Percentiles rank a stretch among this genome's conserved stretches.
These are phyloP conservation scores for Monosporascus cannonballus DNA, from an alignment of 2,329 filamentous ascomycete genomes.

Conservation along the genomic window DNA sequence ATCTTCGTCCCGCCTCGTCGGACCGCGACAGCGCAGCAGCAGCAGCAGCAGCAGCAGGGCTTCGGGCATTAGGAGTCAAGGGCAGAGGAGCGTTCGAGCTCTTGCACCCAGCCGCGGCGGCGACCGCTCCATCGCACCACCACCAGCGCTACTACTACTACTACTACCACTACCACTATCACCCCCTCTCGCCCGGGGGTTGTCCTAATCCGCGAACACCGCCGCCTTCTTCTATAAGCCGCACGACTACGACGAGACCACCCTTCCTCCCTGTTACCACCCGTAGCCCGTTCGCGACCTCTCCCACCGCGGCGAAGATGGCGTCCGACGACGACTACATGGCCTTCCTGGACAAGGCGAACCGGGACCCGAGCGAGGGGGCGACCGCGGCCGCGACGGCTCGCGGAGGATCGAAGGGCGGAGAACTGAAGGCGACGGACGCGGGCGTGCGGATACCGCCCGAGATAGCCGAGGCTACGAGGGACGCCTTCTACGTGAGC, in stretches of 20 bases:
- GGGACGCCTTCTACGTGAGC: slow-evolving; percentile 64
- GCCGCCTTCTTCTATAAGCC: neutral
- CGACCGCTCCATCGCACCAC: too few relatives aligned
- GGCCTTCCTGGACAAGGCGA: slow-evolving; percentile 81
- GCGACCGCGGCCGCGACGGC: slow-evolving; percentile 24
- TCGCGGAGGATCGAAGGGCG: slow-evolving; percentile 23
- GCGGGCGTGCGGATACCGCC: slow-evolving; percentile 54
- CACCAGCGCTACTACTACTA: too few relatives aligned
- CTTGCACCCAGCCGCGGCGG: too few relatives aligned
- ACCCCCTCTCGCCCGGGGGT: too few relatives aligned
- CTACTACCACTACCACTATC: too few relatives aligned
- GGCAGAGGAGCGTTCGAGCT: too few relatives aligned
- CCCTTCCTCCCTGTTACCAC: neutral
- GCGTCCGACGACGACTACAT: slow-evolving; percentile 77
- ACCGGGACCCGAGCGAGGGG: slow-evolving; percentile 66
- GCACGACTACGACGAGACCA: neutral
- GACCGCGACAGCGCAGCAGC: too few relatives aligned
- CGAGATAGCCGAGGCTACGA: slow-evolving; percentile 42
- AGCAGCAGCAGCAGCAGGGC: too few relatives aligned
- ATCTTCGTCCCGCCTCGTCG: too few relatives aligned
- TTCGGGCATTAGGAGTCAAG: too few relatives aligned
- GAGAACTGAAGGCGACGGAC: slow-evolving; percentile 46
- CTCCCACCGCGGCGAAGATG: slow-evolving; percentile 39
- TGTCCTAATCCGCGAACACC: too few relatives aligned
- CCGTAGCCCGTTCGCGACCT: slow-evolving; percentile 14